A percentile compares a stretch with the other conserved stretches of the same genome.
phyloP scores from a whole-genome alignment of 805 yeast genomes.

The Starmerella sirachaensis region DNA sequence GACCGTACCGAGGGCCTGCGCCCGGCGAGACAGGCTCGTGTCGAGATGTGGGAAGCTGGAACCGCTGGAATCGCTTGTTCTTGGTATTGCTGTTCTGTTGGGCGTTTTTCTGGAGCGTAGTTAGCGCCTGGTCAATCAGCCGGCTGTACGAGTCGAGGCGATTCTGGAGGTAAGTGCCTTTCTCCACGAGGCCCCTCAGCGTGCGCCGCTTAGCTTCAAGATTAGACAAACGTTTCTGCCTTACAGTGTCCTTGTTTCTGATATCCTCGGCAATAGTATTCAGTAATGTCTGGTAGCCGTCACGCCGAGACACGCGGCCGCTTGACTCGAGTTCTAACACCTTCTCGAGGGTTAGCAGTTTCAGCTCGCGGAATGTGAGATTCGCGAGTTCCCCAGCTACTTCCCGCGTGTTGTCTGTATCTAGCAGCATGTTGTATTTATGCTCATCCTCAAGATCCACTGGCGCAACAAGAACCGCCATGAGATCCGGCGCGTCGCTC shows the following conservation, averaged over 20 bases:
- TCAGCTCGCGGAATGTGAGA: constrained; percentile 57
- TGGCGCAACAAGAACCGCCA: constrained; percentile 56
- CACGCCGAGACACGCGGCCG: constrained; percentile 51
- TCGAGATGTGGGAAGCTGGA: constrained; percentile 9
- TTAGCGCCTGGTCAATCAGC: constrained; percentile 42
- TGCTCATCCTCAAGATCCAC: constrained; percentile 59
- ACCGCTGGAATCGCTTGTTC: constrained; percentile 29
- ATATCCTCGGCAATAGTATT: constrained; percentile 81
- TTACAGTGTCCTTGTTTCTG: constrained; percentile 40
- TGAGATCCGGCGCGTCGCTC: constrained; percentile 45
- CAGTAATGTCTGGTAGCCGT: constrained; percentile 65
- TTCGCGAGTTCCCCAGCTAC: constrained; percentile 23
- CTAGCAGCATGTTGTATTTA: constrained; percentile 19
- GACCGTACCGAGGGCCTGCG: constrained; percentile 51
- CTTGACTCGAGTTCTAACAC: constrained; percentile 61
- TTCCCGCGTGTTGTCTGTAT: constrained; percentile 16
- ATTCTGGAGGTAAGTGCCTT: constrained; percentile 34
- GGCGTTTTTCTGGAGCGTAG: constrained; percentile 35
- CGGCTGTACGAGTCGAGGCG: constrained; percentile 35
- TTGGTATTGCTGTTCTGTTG: constrained; percentile 24
- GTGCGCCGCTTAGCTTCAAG: constrained; percentile 37
- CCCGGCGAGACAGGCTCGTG: neutral
- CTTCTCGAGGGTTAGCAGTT: constrained; percentile 60
- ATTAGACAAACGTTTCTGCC: constrained; percentile 38
- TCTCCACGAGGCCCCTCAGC: constrained; percentile 34